These are phyloP conservation scores for Ogataea pini DNA, from an alignment of 805 yeast species.

Conservation along the genomic window DNA sequence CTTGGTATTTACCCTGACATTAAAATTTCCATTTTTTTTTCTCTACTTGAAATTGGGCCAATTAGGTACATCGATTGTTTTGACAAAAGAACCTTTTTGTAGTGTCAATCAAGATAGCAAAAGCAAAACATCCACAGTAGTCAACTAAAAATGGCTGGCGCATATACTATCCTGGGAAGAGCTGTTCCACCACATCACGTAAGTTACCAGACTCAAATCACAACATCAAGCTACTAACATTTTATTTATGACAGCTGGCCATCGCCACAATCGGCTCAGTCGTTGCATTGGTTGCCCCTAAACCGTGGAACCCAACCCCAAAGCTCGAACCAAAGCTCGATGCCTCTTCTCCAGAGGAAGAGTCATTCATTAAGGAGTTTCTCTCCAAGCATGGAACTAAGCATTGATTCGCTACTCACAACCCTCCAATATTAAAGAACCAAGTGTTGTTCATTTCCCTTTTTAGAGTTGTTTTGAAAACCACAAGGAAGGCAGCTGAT, in stretches of 20 bases:
- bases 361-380: slow-evolving; percentile 78
- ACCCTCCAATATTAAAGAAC: not conserved
- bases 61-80: not conserved
- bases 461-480: not conserved
- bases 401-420: slow-evolving; percentile 18
- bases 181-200: slow-evolving; percentile 79
- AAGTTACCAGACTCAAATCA: slow-evolving; percentile 26
- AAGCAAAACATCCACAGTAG: not conserved
- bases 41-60: too few species aligned
- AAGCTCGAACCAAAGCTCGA: slow-evolving; percentile 65
- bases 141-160: slow-evolving; percentile 65
- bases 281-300: slow-evolving; percentile 62
- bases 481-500: too few species aligned
- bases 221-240: not conserved
- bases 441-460: not conserved
- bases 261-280: slow-evolving; percentile 77
- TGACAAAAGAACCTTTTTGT: not conserved
- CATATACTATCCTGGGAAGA: slow-evolving; percentile 83
- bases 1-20: too few species aligned
- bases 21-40: too few species aligned
- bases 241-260: slow-evolving; percentile 50
- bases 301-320: slow-evolving; percentile 68
- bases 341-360: slow-evolving; percentile 86
- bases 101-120: not conserved
- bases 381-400: slow-evolving; percentile 45